Evolutionary conservation across 139 green algal genomes (phyloP), one percentile per base, ranked within the genome.

Genomic region (Diplosphaera chodatii): DNA sequence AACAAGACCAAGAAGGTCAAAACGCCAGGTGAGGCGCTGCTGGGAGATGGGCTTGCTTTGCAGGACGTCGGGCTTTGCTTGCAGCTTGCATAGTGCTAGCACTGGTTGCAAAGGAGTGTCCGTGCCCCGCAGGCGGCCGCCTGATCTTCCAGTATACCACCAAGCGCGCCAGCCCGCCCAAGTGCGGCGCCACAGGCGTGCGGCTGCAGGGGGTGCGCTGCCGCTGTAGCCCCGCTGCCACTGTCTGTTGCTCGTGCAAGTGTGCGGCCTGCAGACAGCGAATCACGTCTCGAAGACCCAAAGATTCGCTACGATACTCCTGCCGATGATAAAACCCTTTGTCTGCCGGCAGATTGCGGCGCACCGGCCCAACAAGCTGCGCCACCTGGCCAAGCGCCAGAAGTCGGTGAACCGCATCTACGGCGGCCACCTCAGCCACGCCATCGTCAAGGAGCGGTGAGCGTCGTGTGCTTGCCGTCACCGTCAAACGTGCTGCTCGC

Each of bases 351-450:
- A 90, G 83, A 71, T 93, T 30, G 78, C 84, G 56, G 82, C 80
- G 23, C 66, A 77, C 33, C 80, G 90, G 27, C 88, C 90, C 28
- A 76, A 67, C 41, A 76, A 90, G 68, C 79, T 93, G 55, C 87
- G 74, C 73, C 86, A 81, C 66, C 74, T 97, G 70, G 85, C 86
- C 70, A 95, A 95, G 91, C 87, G 80, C 69, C 84, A 97, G 76
- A 98, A 98, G 91, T 94, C 85, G 25, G 90, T 99, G 40, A 87
- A 94, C 83, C 87, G 95, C 59, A 82, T 91, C 32, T 99, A 99
- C 76, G 95, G 95, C 69, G 95, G 95, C 56, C 80, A 88, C 82
- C 88, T 99, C 33, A 88, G 83, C 63, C 86, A 91, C 74, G 77
- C 71, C 56, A 89, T 95, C 10, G 93, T 98, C 25, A 82, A 81